These are phyloP conservation scores for Sechiopsis laciniata DNA, from an alignment of 306 rosid genomes.

Conservation along the genomic window DNA sequence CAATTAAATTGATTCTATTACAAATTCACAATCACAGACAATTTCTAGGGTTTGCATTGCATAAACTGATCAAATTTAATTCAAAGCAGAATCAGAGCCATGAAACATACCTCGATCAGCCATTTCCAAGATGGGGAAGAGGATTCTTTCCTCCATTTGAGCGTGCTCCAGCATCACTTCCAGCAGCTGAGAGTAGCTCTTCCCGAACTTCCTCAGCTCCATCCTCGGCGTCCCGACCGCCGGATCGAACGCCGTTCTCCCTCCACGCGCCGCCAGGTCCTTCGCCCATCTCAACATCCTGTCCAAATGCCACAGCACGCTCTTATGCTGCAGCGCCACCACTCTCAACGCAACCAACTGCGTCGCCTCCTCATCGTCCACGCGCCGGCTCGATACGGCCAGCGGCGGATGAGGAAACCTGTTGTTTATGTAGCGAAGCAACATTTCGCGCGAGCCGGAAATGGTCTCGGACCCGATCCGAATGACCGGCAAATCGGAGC, in stretches of 20 bases:
- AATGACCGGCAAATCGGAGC: slow-evolving; percentile 37
- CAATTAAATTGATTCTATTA: not conserved
- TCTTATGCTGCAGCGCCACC: slow-evolving; percentile 58
- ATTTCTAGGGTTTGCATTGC: not conserved
- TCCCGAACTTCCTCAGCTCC: slow-evolving; percentile 68
- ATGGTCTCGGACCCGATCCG: slow-evolving; percentile 63
- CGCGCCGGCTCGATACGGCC: not conserved
- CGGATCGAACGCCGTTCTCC: slow-evolving; percentile 57
- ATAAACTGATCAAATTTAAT: not conserved
- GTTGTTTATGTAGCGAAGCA: slow-evolving; percentile 51
- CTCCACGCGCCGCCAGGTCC: slow-evolving; percentile 67
- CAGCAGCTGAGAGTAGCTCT: slow-evolving; percentile 67
- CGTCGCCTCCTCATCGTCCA: slow-evolving; percentile 33
- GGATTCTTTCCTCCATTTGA: slow-evolving; percentile 70
- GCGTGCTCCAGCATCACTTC: slow-evolving; percentile 85
- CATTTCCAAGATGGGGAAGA: slow-evolving; percentile 69
- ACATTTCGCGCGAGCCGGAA: slow-evolving; percentile 53
- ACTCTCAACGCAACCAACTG: slow-evolving; percentile 42
- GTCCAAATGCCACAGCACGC: slow-evolving; percentile 63
- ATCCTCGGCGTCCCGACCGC: slow-evolving; percentile 61
- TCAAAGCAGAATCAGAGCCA: not conserved
- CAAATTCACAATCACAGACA: not conserved
- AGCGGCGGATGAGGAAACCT: slow-evolving; percentile 53
- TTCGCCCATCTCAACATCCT: slow-evolving; percentile 69
- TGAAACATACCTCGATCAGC: slow-evolving; percentile 61